These are phyloP conservation scores for Melampsora americana DNA, from an alignment of 1,284 basidiomycete species.

Conservation along the genomic window DNA sequence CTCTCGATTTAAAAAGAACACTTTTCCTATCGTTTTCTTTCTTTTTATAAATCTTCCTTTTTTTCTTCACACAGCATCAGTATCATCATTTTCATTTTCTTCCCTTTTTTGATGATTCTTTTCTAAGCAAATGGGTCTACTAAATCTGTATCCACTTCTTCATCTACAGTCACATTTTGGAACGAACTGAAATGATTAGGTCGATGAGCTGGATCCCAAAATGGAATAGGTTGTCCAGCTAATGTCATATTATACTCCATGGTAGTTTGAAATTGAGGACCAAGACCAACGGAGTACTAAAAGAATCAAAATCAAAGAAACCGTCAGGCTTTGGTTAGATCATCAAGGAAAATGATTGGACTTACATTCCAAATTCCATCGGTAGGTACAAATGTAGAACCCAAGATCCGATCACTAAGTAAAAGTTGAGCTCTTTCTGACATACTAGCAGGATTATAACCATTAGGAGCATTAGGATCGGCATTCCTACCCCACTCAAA, in stretches of 20 bases:
- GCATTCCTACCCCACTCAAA: conserved; percentile 96
- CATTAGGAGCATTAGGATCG: conserved; percentile 55
- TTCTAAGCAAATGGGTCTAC: conserved; percentile 51
- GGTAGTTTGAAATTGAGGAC: conserved; percentile 82
- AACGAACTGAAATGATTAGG: conserved; percentile 57
- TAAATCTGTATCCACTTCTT: conserved; percentile 50
- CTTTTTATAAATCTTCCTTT: background rate
- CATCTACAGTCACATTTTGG: conserved; percentile 46
- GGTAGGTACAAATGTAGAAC: conserved; percentile 52
- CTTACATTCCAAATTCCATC: conserved; percentile 59
- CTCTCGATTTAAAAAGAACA: too few relatives aligned
- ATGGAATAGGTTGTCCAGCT: conserved; percentile 77
- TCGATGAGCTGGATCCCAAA: conserved; percentile 94
- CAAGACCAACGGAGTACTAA: conserved; percentile 61
- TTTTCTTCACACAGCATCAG: background rate
- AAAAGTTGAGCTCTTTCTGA: conserved; percentile 92
- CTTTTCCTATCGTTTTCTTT: too few relatives aligned
- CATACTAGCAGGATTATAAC: conserved; percentile 90
- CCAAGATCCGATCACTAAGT: conserved; percentile 69
- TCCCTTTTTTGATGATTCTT: background rate
- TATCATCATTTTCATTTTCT: background rate
- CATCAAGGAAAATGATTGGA: too few relatives aligned
- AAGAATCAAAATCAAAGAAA: conserved; percentile 84
- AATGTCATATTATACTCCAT: conserved; percentile 81
- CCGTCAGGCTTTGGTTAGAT: too few relatives aligned